Evolutionary conservation across 495 filamentous ascomycete species (phyloP), one percentile per base, ranked within the genome.

Genomic region (Penicillium herquei): DNA sequence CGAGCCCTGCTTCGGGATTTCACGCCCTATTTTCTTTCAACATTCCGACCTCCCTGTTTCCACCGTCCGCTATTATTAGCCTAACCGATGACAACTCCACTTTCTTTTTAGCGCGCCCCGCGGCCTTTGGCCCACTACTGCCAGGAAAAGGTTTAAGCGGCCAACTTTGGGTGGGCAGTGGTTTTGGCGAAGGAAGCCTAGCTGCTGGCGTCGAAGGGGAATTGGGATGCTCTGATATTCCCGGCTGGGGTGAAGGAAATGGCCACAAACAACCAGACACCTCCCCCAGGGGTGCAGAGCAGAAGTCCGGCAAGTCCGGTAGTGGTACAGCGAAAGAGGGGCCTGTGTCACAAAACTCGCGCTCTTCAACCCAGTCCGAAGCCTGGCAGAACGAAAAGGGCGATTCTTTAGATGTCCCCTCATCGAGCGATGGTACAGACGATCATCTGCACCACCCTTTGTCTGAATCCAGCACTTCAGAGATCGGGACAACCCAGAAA

Each of bases 81-180:
- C 85, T 98, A 40, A 96, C 91, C 56, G 92, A 98, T 72, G 94
- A 98, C 69, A 98, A 98, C 67, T 96, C 90, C 39, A 98, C 94
- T 6, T 96, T 93, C 60, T 98, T 98, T 73, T 75, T 95, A 16
- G 91, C 94, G 43, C 81, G 94, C 37, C 95, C 94, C 54, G 94
- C 94, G 39, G 92, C 91, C 48, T 98, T 98, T 70, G 94, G 94
- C 1, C 91, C 95, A 2, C 66, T 85, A 2, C 70, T 98, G 30
- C 89, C 91, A 1, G 68, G 73, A 18, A 81, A 84, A 49, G 92
- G 92, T 21, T 74, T 96, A 43, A 92, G 88, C 59, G 91, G 90
- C 13, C 89, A 88, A 65, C 69, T 96, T 41, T 96, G 92, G 92
- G 84, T 95, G 45, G 92, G 92, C 10, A 92, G 86, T 70, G 91